Base-by-base conservation (phyloP, 1,284 basidiomycete genomes). In the Wolfiporia cocos region DNA sequence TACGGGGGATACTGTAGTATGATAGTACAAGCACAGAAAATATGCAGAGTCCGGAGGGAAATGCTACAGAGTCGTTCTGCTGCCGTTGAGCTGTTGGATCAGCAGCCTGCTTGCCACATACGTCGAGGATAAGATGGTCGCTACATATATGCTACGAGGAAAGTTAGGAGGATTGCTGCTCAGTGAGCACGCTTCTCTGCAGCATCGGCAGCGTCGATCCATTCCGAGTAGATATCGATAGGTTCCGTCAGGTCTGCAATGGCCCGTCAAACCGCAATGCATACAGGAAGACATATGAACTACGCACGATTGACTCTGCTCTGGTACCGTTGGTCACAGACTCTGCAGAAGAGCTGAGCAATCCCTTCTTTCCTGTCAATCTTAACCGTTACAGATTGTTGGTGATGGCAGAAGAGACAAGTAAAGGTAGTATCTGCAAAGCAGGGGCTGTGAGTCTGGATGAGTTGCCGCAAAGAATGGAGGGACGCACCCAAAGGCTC, bases 321-420 rank as follows among this genome's bases (percentile, higher is more conserved):
- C 58, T 90, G 85, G 58, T 81, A 92, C 35, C 81, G 70, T 61
- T 90, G 87, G 53, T 87, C 83, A 55, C 87, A 91, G 10, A 90
- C 74, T 65, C 78, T 79, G 64, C 87, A 91, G 21, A 78, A 75
- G 20, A 90, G 70, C 51, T 85, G 75, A 9, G 82, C 87, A 21
- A 90, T 66, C 2, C 85, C 84, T 56, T 89, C 88, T 60, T 89
- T 91, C 56, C 81, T 76, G 67, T 91, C 86, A 53, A 93, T 73
- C 60, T 88, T 78, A 42, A 92, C 89, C 10, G 81, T 86, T 41
- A 93, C 89, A 17, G 90, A 86, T 57, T 86, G 88, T 58, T 92
- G 86, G 61, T 93, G 90, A 65, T 92, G 83, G 64, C 90, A 93
- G 63, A 92, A 93, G n/a, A 93, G 68, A 61, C 86, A 89, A 22